Base-by-base conservation (phyloP, 2,329 filamentous ascomycete species). In the Septoria petroselini region DNA sequence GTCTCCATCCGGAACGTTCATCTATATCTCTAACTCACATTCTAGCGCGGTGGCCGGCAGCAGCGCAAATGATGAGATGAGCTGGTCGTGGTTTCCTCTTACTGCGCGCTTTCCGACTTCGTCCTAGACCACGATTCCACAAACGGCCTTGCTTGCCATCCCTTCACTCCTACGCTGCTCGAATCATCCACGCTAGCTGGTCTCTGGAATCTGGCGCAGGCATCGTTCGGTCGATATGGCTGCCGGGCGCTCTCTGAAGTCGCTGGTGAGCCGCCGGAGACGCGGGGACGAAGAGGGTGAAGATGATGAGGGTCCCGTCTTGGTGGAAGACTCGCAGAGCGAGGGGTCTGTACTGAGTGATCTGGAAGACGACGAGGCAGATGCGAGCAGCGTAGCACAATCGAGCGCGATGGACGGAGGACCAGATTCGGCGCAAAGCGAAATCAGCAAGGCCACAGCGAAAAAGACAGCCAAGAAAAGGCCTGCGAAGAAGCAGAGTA, bases 211-310 rank as follows among this genome's bases (percentile, higher is more conserved):
- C 8, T 21, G 41, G 27, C 17, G 19, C 17, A 15, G 15, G 7
- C n/a, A n/a, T n/a, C n/a, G n/a, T n/a, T n/a, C n/a, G 29, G 30
- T 38, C 33, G 69, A 56, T 44, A 80, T 79, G 76, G 73, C 72
- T 65, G 68, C 72, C 48, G 68, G 77, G 64, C 78, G 80, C 25
- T 59, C 62, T 65, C 80, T 82, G 69, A 83, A 79, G 71, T 84
- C 82, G 70, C 69, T 81, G 62, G 79, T 85, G 68, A 81, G 82
- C 66, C 81, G 81, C 61, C 80, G 84, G 64, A 82, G 84, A 67
- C 80, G 83, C 61, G 77, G 82, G 58, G 82, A 83, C 68, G 83
- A 87, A 63, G 84, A 87, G 66, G 83, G 78, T 60, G 84, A 86
- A 62, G 84, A 86, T 58, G 83, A 86, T 42, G 69, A 73, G 56